Evolutionary conservation across 23 red algal species (phyloP), one percentile per base, ranked within the genome.

Genomic region (Gracilaria gracilis): DNA sequence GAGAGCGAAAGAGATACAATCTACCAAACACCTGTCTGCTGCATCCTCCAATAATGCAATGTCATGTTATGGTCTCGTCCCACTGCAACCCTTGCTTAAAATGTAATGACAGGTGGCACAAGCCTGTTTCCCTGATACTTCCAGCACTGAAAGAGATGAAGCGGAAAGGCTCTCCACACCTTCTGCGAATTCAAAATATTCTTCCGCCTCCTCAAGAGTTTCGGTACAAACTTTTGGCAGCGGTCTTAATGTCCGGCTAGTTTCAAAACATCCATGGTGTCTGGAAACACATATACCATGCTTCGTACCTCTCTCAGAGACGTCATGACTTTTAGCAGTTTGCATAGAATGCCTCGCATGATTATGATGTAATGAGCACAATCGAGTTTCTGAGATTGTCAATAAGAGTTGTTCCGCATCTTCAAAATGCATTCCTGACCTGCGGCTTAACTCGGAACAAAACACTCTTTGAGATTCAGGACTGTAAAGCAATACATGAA

Each of bases 11-110:
- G 2, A 36, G 15, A 80, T 58, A 34, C 76, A 80, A 9, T 80
- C 48, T 12, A 80, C 76, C n/a, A 80, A 20, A 20, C 76, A 80
- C 29, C 76, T 54, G 27, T 80, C 76, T 14, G 54, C 25, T 3
- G 49, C 42, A 35, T 58, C 6, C 27, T 24, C 58, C 7, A 80
- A 21, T 1, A 55, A 27, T 57, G 19, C 20, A 9, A 15, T 55
- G 51, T 48, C 32, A 20, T 57, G 9, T 57, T 24, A 4, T 51
- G 21, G 2, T 23, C 7, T 54, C 7, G 76, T 1, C 44, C 76
- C 76, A 27, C 28, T 16, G 34, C 9, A 6, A 14, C 76, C 76
- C 28, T 21, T 65, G 6, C 24, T 61, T 21, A 84, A 38, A 36
- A 61, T 19, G 28, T 69, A 61, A 57, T 31, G 80, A 29, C 76